Conservation (phyloP, 108 stramenopile species). For the Licmophora abbreviata region DNA sequence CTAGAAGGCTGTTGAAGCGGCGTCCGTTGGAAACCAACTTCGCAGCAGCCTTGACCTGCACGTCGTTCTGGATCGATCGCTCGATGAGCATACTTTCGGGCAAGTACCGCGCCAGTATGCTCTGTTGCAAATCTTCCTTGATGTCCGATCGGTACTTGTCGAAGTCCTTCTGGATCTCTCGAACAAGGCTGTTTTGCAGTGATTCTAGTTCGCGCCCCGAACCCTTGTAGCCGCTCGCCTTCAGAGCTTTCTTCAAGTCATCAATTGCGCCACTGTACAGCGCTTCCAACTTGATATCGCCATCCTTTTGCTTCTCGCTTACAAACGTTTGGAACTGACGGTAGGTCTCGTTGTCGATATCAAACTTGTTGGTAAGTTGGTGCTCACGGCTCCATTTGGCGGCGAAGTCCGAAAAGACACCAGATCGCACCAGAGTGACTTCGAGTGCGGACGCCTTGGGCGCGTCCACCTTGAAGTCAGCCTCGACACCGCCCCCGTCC, state of each 20-base stretch:
- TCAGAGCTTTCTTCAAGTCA: constrained; percentile 61
- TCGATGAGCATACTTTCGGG: constrained; percentile 84
- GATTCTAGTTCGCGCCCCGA: constrained; percentile 54
- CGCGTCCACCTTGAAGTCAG: constrained; percentile 82
- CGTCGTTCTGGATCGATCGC: constrained; percentile 44
- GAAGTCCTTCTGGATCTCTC: constrained; percentile 74
- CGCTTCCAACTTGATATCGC: constrained; percentile 69
- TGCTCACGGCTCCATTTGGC: constrained; percentile 71
- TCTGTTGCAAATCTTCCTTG: constrained; percentile 74
- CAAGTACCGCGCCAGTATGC: constrained; percentile 70
- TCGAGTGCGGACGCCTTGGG: constrained; percentile 79
- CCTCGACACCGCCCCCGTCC: constrained; percentile 91
- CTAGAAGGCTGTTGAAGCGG: constrained; percentile 60
- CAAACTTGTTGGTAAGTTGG: constrained; percentile 63
- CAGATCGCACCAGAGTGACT: constrained; percentile 71
- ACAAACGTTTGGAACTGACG: constrained; percentile 69
- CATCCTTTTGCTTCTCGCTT: constrained; percentile 41
- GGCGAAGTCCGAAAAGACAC: constrained; percentile 75
- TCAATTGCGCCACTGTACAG: constrained; percentile 53
- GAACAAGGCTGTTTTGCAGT: constrained; percentile 52
- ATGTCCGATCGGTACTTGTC: constrained; percentile 75
- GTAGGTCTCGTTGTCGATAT: constrained; percentile 69
- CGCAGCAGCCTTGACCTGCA: constrained; percentile 58
- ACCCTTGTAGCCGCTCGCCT: constrained; percentile 57
- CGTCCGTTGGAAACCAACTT: constrained; percentile 52